Conservation (phyloP, 1,284 basidiomycete genomes). For the Trichosporon inkin region DNA sequence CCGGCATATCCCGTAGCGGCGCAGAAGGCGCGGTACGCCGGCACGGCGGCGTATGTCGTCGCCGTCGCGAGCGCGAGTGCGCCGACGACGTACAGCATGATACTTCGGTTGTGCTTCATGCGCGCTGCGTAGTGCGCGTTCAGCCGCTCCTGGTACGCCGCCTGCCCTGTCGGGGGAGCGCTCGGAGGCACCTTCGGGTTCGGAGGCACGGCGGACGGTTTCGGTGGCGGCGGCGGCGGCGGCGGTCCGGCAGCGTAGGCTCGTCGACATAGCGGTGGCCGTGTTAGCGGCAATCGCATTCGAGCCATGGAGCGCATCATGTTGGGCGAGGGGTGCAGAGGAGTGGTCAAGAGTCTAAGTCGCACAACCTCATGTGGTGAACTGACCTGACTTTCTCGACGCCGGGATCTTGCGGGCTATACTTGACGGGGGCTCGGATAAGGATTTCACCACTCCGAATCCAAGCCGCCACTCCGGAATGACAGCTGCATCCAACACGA, state of each 20-base stretch:
- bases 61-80: slow-evolving; percentile 74
- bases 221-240: background rate
- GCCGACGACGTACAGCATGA: slow-evolving; percentile 41
- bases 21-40: slow-evolving; percentile 95
- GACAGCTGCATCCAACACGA: background rate
- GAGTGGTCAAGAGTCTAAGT: background rate
- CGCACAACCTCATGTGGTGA: background rate
- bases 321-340: background rate
- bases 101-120: slow-evolving; percentile 32
- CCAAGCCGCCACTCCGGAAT: background rate
- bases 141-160: background rate
- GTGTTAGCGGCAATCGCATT: background rate
- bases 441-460: background rate
- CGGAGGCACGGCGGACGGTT: background rate
- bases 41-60: slow-evolving; percentile 91
- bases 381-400: background rate
- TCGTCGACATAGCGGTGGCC: background rate
- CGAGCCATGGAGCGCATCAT: slow-evolving; percentile 2
- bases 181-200: too few species aligned
- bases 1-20: slow-evolving; percentile 95
- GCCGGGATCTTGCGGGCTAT: background rate
- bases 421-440: background rate
- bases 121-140: slow-evolving; percentile 32
- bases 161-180: background rate
- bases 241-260: background rate